Conservation (phyloP, 116 monocot species). For the Iris pallida region DNA sequence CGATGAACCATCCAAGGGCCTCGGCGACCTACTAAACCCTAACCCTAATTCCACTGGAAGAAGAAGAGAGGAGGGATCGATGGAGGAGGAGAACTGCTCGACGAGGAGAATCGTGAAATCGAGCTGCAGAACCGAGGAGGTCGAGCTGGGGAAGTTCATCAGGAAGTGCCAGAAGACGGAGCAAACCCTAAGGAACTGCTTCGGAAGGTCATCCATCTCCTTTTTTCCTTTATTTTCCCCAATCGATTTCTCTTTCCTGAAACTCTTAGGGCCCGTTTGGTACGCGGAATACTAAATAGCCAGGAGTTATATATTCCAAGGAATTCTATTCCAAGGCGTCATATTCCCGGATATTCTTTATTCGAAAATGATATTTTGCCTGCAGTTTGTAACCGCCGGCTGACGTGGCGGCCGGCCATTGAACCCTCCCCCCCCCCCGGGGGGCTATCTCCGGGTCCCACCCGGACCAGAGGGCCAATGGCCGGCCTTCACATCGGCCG, state of each 20-base stretch:
- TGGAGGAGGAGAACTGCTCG: constrained; percentile 28
- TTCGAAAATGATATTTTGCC: no score
- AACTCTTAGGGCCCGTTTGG: no score
- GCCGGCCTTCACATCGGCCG: no score
- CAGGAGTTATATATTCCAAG: no score
- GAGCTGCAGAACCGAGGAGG: constrained; percentile 80
- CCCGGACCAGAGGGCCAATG: no score
- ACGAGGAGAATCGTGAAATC: constrained; percentile 58
- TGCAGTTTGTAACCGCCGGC: no score
- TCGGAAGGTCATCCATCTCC: constrained; percentile 44
- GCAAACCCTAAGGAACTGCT: constrained; percentile 57
- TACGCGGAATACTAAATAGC: no score
- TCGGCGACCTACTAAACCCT: neutral
- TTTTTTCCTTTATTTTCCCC: neutral
- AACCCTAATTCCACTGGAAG: neutral
- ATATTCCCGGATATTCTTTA: no score
- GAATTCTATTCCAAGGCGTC: no score
- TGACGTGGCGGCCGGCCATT: no score
- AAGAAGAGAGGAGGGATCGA: neutral
- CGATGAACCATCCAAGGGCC: neutral
- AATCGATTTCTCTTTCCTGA: neutral
- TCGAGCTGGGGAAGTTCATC: constrained; percentile 72
- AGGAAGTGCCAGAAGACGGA: constrained; percentile 81
- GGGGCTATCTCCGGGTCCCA: no score
- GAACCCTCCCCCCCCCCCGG: no score